Evolutionary conservation across 2,329 filamentous ascomycete species (phyloP).

Genomic region (Penicillium sp.): DNA sequence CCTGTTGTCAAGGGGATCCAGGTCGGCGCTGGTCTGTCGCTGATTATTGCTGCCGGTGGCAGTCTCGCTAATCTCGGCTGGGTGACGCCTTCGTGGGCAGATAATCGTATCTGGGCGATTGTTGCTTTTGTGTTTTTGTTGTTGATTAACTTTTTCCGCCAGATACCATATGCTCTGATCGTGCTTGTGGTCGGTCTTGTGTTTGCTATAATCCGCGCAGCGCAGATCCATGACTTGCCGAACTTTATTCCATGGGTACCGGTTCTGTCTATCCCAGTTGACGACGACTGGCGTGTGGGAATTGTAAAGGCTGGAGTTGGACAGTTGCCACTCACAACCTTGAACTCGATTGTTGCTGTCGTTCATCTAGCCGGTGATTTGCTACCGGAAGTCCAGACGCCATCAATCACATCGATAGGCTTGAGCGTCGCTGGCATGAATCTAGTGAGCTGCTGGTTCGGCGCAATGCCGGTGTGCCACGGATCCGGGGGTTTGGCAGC

Average conservation of each 20-base stretch:
- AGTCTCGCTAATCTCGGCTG: slow-evolving; percentile 65
- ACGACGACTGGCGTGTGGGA: slow-evolving; percentile 49
- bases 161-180: slow-evolving; percentile 73
- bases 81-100: slow-evolving; percentile 61
- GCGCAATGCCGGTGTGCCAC: slow-evolving; percentile 92
- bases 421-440: slow-evolving; percentile 82
- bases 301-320: slow-evolving; percentile 68
- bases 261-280: slow-evolving; percentile 44
- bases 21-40: slow-evolving; percentile 79
- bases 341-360: slow-evolving; percentile 90
- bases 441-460: slow-evolving; percentile 81
- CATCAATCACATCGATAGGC: slow-evolving; percentile 72
- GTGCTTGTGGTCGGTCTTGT: slow-evolving; percentile 66
- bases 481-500: slow-evolving; percentile 87
- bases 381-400: slow-evolving; percentile 63
- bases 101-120: slow-evolving; percentile 77
- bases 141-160: slow-evolving; percentile 59
- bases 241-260: slow-evolving; percentile 61
- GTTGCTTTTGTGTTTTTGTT: slow-evolving; percentile 69
- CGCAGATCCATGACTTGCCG: slow-evolving; percentile 41
- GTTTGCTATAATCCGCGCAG: slow-evolving; percentile 53
- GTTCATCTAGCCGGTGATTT: slow-evolving; percentile 74
- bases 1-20: slow-evolving; percentile 94
- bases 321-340: slow-evolving; percentile 83
- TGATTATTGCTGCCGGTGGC: slow-evolving; percentile 72